Conservation (phyloP, 2,329 filamentous ascomycete species). For the Xylariaceae sp. region DNA sequence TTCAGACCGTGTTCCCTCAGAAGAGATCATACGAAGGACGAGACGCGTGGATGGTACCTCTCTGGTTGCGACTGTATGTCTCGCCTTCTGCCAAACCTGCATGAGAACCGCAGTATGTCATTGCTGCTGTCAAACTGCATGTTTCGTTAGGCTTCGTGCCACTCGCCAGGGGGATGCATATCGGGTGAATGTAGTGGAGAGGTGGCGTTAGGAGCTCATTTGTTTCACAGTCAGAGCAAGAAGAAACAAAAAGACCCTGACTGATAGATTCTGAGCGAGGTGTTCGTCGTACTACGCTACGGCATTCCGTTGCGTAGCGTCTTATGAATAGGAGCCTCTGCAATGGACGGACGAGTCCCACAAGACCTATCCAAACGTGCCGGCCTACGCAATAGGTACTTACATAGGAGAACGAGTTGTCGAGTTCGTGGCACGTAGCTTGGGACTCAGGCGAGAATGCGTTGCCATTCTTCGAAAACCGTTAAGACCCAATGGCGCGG, state of each 20-base stretch:
- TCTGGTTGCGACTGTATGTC: slow-evolving; percentile 12
- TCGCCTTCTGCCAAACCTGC: slow-evolving; percentile 19
- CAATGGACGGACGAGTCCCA: slow-evolving; percentile 2
- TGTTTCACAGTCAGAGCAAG: slow-evolving; percentile 7
- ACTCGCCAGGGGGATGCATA: slow-evolving; percentile 18
- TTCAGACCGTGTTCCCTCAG: slow-evolving; percentile 3
- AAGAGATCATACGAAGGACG: slow-evolving; percentile 9
- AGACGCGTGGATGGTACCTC: slow-evolving; percentile 10
- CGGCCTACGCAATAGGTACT: slow-evolving; percentile 10
- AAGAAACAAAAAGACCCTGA: slow-evolving; percentile 2
- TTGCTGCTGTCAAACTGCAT: slow-evolving; percentile 21
- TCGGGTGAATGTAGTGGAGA: slow-evolving; percentile 14
- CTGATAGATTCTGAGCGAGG: slow-evolving; percentile 10
- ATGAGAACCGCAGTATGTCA: slow-evolving; percentile 6
- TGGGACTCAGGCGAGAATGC: slow-evolving; percentile 16
- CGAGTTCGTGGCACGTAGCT: slow-evolving; percentile 9
- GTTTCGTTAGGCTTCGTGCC: slow-evolving; percentile 19
- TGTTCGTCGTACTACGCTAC: slow-evolving; percentile 13
- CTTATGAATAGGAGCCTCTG: slow-evolving; percentile 9
- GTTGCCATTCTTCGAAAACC: slow-evolving; percentile 17
- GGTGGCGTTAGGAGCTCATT: slow-evolving; percentile 10
- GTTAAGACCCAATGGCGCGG: slow-evolving; percentile 21
- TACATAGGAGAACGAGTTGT: slow-evolving; percentile 5
- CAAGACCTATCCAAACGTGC: background rate
- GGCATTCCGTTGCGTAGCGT: slow-evolving; percentile 9